Evolutionary conservation across 805 yeast genomes (phyloP).

Genomic region (Zygotorulaspora danielsina): DNA sequence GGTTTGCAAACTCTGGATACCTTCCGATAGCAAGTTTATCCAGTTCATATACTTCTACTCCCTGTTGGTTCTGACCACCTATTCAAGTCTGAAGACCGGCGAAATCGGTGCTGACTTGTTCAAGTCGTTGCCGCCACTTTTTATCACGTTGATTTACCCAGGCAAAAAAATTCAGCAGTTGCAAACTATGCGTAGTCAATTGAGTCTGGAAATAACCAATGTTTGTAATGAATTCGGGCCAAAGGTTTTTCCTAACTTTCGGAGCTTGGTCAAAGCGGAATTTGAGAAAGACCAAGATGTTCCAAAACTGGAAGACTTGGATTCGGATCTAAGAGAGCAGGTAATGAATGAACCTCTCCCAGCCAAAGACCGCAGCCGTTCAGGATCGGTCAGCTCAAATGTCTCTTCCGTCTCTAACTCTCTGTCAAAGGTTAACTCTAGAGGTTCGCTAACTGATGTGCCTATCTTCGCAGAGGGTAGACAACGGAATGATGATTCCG

Average conservation of each 20-base stretch:
- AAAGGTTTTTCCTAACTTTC: conserved; percentile 80
- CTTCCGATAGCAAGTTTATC: conserved; percentile 20
- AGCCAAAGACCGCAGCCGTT: conserved; percentile 23
- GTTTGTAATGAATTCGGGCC: conserved; percentile 84
- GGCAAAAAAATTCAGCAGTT: conserved; percentile 45
- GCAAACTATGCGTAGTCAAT: conserved; percentile 52
- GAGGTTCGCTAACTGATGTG: conserved; percentile 56
- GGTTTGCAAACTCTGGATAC: conserved; percentile 35
- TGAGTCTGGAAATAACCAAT: conserved; percentile 70
- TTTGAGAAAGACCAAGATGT: conserved; percentile 8
- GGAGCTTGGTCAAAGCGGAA: conserved; percentile 28
- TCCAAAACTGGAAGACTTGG: conserved; percentile 3
- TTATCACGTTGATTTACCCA: conserved; percentile 39
- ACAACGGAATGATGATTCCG: conserved; percentile 11
- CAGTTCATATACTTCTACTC: conserved; percentile 48
- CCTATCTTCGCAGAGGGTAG: conserved; percentile 47
- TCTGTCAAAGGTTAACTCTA: conserved; percentile 57
- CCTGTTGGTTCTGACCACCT: conserved; percentile 67
- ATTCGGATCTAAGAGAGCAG: background rate
- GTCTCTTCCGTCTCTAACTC: conserved; percentile 50
- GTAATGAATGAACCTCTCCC: conserved; percentile 8
- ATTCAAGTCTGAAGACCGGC: conserved; percentile 82
- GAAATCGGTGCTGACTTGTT: conserved; percentile 86
- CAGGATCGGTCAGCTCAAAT: conserved; percentile 25
- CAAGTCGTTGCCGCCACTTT: conserved; percentile 75